These are phyloP conservation scores for Lipomyces yamadae DNA, from an alignment of 805 yeast genomes.

Conservation along the genomic window DNA sequence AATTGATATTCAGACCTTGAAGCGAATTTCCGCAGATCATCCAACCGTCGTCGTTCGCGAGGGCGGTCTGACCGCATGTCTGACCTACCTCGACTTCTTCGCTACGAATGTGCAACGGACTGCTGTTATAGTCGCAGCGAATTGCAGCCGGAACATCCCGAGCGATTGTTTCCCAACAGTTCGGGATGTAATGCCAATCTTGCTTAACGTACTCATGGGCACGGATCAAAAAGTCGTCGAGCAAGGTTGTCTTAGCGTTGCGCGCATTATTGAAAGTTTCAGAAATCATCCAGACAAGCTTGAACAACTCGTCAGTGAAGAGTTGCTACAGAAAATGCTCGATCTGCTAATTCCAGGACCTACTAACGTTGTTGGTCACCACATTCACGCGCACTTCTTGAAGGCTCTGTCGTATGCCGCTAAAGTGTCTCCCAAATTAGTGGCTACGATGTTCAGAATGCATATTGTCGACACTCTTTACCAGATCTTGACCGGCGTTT, in stretches of 20 bases:
- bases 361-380: slow-evolving; percentile 26
- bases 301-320: slow-evolving; percentile 51
- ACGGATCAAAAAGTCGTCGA: slow-evolving; percentile 66
- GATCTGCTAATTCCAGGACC: slow-evolving; percentile 28
- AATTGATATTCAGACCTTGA: slow-evolving; percentile 51
- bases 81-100: slow-evolving; percentile 82
- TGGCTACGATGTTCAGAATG: slow-evolving; percentile 54
- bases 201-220: slow-evolving; percentile 58
- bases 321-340: slow-evolving; percentile 43
- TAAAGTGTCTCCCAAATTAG: slow-evolving; percentile 51
- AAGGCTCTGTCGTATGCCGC: slow-evolving; percentile 54
- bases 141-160: slow-evolving; percentile 61
- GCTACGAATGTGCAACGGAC: slow-evolving; percentile 87
- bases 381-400: slow-evolving; percentile 28
- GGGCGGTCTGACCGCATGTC: slow-evolving; percentile 66
- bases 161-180: slow-evolving; percentile 53
- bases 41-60: slow-evolving; percentile 51
- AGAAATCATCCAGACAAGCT: slow-evolving; percentile 51
- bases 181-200: slow-evolving; percentile 60
- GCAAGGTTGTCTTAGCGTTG: slow-evolving; percentile 66
- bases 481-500: slow-evolving; percentile 58
- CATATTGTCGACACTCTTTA: slow-evolving; percentile 55
- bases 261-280: slow-evolving; percentile 61
- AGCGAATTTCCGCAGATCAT: slow-evolving; percentile 45
- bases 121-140: slow-evolving; percentile 73